Base-by-base conservation (phyloP, 2,329 filamentous ascomycete species). In the Nemania diffusa region DNA sequence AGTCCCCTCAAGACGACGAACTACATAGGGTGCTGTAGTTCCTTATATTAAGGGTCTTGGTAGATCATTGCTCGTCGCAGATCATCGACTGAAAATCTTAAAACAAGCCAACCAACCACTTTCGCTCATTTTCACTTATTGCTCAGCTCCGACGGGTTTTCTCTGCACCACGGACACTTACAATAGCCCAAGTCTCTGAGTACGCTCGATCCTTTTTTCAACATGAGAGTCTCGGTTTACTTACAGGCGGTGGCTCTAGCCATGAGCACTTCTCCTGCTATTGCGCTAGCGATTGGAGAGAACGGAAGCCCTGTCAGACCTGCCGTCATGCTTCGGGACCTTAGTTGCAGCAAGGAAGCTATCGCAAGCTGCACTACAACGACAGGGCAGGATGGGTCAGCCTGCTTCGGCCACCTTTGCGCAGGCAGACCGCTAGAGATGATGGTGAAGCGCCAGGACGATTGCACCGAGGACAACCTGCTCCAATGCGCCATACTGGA, bases 381-480 rank as follows among this genome's bases (percentile, higher is more conserved):
- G 27, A 64, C 64, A 15, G 64, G 61, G 1, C 55, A 63, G 13
- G 48, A 58, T 29, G 57, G 46, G 5, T 48, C 69, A 24, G 32
- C 68, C 48, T 75, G 73, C 48, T 74, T 74, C 52, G 67, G 67
- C n/a, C 60, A 72, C 51, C 65, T 74, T 55, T 75, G 73, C 62
- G 68, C 65, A 0, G 65, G 67, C n/a, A 55, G 51, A 29, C 26
- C 56, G 26, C 22, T 64, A 48, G 42, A 61, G 53, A 69, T 17
- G 44, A 67, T 55, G 53, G 42, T 32, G 15, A 75, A 74, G 57
- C 73, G 73, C 20, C 65, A 74, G 44, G 71, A 73, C 56, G 46
- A 71, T 20, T 75, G 73, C 70, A 74, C 69, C 32, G 73, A 74
- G 59, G 72, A 75, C 5, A 75, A 74, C 64, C 63, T 75, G 27